Percentiles rank a stretch among this genome's conserved stretches.
These are phyloP conservation scores for Anthracocystis setariae DNA, from an alignment of 1,284 basidiomycete genomes.

Conservation along the genomic window DNA sequence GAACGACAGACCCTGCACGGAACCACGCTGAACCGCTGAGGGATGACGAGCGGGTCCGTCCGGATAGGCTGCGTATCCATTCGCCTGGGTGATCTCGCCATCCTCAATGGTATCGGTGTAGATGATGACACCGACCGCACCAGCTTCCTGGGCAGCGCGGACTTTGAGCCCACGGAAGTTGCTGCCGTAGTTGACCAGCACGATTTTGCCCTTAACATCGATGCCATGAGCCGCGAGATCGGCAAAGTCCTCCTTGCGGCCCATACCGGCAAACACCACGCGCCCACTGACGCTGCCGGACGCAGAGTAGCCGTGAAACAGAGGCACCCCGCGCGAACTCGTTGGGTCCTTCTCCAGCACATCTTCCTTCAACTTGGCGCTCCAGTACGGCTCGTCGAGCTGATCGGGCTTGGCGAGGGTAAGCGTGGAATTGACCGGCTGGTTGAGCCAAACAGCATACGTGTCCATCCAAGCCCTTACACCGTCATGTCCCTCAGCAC, in stretches of 20 bases:
- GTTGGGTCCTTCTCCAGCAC: constrained; percentile 70
- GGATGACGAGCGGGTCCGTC: constrained; percentile 87
- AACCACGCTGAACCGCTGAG: constrained; percentile 76
- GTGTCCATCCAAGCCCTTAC: constrained; percentile 64
- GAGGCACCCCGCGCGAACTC: constrained; percentile 69
- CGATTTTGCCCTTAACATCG: constrained; percentile 81
- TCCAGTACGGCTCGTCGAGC: constrained; percentile 72
- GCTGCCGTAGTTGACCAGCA: constrained; percentile 83
- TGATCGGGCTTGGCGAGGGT: constrained; percentile 49
- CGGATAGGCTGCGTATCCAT: constrained; percentile 75
- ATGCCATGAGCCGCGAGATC: constrained; percentile 71
- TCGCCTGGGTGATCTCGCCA: constrained; percentile 80
- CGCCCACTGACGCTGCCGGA: constrained; percentile 71
- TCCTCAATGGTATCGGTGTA: constrained; percentile 91
- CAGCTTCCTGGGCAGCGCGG: constrained; percentile 82
- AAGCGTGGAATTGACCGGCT: constrained; percentile 58
- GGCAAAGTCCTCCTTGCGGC: constrained; percentile 79
- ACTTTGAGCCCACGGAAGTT: constrained; percentile 85
- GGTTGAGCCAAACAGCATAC: constrained; percentile 64
- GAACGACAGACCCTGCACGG: constrained; percentile 79
- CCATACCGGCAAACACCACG: constrained; percentile 84
- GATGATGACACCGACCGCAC: constrained; percentile 75
- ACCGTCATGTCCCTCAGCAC: constrained; percentile 12
- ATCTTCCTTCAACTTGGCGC: constrained; percentile 70
- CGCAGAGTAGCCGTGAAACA: constrained; percentile 69